Evolutionary conservation across 441 rosid genomes (phyloP).

Genomic region (Omphalea diandra): DNA sequence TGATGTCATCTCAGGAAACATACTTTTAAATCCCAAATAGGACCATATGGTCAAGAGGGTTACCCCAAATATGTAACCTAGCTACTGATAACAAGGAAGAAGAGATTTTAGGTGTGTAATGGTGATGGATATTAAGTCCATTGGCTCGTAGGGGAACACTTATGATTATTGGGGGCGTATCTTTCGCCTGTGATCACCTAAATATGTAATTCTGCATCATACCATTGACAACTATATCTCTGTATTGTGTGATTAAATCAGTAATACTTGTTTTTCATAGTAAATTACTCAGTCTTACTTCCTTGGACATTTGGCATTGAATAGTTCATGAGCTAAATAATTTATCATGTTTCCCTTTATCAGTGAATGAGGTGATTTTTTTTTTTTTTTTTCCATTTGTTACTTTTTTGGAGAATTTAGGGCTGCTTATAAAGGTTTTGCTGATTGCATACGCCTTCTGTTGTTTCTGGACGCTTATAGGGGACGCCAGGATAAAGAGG

Average conservation of each 20-base stretch:
- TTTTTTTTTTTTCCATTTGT: constrained; percentile 12
- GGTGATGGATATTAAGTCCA: background rate
- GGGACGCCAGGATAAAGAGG: constrained; percentile 97
- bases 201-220: background rate
- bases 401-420: constrained; percentile 52
- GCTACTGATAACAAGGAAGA: background rate
- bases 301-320: constrained; percentile 14
- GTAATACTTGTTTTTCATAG: too few relatives aligned
- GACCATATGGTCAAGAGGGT: background rate
- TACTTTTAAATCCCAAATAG: background rate
- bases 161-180: background rate
- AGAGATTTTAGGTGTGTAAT: background rate
- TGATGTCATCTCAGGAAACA: background rate
- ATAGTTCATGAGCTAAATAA: background rate
- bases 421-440: constrained; percentile 99
- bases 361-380: constrained; percentile 19
- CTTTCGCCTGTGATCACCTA: background rate
- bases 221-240: background rate
- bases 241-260: background rate
- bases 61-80: background rate
- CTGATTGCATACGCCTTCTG: constrained; percentile 88
- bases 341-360: background rate
- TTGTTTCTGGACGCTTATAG: constrained; percentile 85
- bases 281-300: too few relatives aligned
- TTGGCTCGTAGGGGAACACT: background rate